Conservation (phyloP, 148 eudicot species). For the Vaccinium vitisidaea region DNA sequence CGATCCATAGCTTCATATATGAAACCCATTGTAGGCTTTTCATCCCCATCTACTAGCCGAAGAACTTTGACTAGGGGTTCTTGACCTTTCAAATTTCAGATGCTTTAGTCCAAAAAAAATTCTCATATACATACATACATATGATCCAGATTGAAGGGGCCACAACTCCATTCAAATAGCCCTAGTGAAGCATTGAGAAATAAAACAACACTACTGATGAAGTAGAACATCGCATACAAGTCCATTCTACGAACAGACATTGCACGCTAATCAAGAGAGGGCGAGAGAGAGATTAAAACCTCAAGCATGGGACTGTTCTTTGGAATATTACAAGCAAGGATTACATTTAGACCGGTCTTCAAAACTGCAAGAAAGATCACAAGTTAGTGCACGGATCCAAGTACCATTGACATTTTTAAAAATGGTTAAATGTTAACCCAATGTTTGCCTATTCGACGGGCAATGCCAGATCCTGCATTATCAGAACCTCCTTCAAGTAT, state of each 20-base stretch:
- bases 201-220: neutral
- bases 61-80: slow-evolving; percentile 6
- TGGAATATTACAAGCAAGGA: slow-evolving; percentile 78
- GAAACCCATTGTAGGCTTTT: slow-evolving; percentile 4
- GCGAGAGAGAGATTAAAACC: slow-evolving; percentile 30
- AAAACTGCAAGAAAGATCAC: slow-evolving; percentile 43
- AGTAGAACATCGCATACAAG: neutral
- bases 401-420: neutral
- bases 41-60: neutral
- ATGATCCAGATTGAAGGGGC: neutral
- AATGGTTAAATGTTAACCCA: neutral
- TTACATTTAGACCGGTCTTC: slow-evolving; percentile 71
- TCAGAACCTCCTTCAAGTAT: slow-evolving; percentile 79
- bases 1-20: slow-evolving; percentile 3
- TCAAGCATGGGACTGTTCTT: slow-evolving; percentile 71
- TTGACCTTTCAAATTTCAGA: neutral
- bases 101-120: neutral
- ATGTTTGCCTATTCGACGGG: slow-evolving; percentile 71
- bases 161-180: neutral
- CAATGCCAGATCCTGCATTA: slow-evolving; percentile 81
- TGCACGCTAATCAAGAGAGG: neutral
- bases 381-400: slow-evolving; percentile 14
- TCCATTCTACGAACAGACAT: neutral
- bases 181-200: neutral
- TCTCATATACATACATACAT: neutral